Evolutionary conservation across 1,284 basidiomycete genomes (phyloP).

Genomic region (Fomitopsis schrenkii): DNA sequence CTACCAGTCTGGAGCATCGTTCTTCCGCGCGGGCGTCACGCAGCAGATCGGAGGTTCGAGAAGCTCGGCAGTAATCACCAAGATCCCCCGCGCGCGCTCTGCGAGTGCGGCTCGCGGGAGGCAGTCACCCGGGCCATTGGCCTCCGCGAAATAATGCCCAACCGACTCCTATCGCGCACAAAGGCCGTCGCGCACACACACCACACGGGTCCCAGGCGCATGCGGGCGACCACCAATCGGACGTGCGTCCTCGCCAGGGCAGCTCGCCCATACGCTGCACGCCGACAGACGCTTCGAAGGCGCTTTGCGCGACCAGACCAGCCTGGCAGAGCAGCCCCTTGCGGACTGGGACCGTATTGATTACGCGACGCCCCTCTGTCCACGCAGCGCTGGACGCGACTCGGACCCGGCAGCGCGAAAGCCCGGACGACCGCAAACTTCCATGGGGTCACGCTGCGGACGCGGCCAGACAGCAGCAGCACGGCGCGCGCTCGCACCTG

Average conservation of each 20-base stretch:
- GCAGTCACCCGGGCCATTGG: not conserved
- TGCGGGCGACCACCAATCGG: not conserved
- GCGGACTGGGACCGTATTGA: not conserved
- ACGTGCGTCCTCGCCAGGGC: not conserved
- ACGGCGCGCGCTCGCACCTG: not conserved
- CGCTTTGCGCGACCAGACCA: not conserved
- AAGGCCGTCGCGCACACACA: not conserved
- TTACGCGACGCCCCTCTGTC: not conserved
- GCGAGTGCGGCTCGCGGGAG: not conserved
- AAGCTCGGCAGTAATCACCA: not conserved
- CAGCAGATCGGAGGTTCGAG: not conserved
- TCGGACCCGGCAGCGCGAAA: not conserved
- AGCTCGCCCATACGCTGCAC: not conserved
- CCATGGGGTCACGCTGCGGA: too few species aligned
- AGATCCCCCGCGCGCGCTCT: not conserved
- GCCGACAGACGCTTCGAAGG: not conserved
- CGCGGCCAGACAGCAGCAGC: too few species aligned
- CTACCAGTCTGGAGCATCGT: not conserved
- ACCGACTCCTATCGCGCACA: not conserved
- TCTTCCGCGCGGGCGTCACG: not conserved
- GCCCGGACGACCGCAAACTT: not conserved
- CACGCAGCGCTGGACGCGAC: not conserved
- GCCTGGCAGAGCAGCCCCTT: not conserved
- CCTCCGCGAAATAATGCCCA: not conserved
- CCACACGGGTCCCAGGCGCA: not conserved